Conservation (phyloP, 495 filamentous ascomycete species). For the Sordaria brevicollis region DNA sequence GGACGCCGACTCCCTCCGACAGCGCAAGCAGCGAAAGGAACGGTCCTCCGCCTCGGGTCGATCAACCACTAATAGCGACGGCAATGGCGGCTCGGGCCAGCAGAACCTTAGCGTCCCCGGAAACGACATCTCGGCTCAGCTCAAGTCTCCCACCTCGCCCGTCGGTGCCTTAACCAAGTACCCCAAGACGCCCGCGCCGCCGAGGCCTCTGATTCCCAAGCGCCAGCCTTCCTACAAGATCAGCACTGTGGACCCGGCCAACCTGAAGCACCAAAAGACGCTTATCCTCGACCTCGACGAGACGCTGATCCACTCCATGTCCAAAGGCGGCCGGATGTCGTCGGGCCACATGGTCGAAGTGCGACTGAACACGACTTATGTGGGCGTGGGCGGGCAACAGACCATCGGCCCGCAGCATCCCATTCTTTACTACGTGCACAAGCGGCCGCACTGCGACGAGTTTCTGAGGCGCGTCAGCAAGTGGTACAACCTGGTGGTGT, state of each 20-base stretch:
- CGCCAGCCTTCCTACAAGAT: constrained; percentile 73
- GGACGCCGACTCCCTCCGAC: constrained; percentile 53
- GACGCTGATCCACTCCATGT: constrained; percentile 93
- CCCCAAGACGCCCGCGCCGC: constrained; percentile 78
- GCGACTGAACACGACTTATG: constrained; percentile 60
- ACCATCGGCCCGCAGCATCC: constrained; percentile 80
- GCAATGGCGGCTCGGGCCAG: background rate
- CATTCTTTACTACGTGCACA: constrained; percentile 97
- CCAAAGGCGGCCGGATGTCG: constrained; percentile 90
- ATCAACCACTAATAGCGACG: background rate
- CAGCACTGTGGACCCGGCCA: constrained; percentile 28
- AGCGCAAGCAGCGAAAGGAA: constrained; percentile 49
- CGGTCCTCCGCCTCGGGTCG: constrained; percentile 24
- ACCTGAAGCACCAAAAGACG: constrained; percentile 63
- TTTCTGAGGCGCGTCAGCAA: constrained; percentile 86
- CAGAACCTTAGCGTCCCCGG: constrained; percentile 7
- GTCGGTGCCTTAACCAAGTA: constrained; percentile 75
- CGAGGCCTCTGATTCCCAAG: constrained; percentile 76
- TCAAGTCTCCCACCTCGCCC: constrained; percentile 89
- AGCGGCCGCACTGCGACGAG: constrained; percentile 92
- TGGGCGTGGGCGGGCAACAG: constrained; percentile 51
- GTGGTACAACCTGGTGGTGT: constrained; percentile 97
- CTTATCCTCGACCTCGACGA: constrained; percentile 94
- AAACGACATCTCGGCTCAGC: constrained; percentile 36
- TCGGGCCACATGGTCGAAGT: constrained; percentile 99